phyloP scores from a whole-genome alignment of 352 stramenopile genomes.

The Phytopythium chamaehyphon region DNA sequence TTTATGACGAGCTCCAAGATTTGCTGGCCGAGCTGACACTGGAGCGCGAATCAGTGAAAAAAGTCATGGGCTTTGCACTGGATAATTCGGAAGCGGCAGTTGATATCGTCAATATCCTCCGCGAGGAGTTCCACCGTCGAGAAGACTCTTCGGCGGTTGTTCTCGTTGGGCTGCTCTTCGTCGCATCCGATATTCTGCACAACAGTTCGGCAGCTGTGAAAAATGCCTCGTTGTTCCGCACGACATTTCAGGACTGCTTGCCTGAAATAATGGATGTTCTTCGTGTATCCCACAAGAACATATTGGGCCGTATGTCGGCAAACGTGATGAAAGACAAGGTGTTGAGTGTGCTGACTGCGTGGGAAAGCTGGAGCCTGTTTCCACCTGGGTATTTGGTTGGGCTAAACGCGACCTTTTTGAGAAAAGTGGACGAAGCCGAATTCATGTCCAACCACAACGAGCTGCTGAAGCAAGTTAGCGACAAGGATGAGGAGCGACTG shows the following conservation, averaged over 20 bases:
- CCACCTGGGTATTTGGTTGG: conserved; percentile 70
- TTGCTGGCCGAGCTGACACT: conserved; percentile 46
- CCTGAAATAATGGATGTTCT: conserved; percentile 69
- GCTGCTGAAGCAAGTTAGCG: conserved; percentile 13
- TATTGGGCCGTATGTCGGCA: conserved; percentile 71
- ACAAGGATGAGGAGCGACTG: conserved; percentile 46
- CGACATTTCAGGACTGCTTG: conserved; percentile 78
- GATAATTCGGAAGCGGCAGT: conserved; percentile 76
- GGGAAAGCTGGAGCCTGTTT: conserved; percentile 80
- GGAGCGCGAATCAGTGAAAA: conserved; percentile 66
- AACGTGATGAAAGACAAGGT: conserved; percentile 83
- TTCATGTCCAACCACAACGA: conserved; percentile 19
- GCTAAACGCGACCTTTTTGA: conserved; percentile 74
- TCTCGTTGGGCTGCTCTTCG: conserved; percentile 67
- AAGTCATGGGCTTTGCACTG: conserved; percentile 71
- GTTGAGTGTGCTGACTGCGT: conserved; percentile 64
- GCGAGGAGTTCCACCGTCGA: conserved; percentile 36
- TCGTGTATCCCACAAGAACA: conserved; percentile 40
- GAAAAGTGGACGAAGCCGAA: conserved; percentile 62
- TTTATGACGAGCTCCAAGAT: conserved; percentile 51
- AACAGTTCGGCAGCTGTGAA: conserved; percentile 87
- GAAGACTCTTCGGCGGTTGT: conserved; percentile 29
- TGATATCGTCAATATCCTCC: conserved; percentile 55
- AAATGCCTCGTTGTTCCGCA: conserved; percentile 88
- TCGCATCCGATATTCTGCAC: conserved; percentile 87